These are phyloP conservation scores for Neonectria coccinea DNA, from an alignment of 2,329 filamentous ascomycete genomes.

Conservation along the genomic window DNA sequence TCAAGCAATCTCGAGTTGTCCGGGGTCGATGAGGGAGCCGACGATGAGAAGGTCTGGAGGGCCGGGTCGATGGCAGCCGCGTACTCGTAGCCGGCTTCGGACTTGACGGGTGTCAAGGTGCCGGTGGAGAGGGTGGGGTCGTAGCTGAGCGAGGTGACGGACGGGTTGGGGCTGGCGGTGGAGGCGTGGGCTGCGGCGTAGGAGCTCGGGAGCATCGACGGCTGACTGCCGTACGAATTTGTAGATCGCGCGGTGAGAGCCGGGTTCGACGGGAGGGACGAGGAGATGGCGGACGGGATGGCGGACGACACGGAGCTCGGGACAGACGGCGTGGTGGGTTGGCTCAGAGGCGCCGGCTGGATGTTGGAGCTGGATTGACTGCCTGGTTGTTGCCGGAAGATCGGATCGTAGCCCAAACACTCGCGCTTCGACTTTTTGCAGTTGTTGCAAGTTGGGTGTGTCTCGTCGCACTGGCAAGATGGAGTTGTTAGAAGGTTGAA, in stretches of 20 bases:
- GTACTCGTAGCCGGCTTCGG: slow-evolving; percentile 65
- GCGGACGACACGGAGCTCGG: slow-evolving; percentile 40
- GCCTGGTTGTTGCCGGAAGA: slow-evolving; percentile 80
- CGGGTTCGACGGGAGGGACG: slow-evolving; percentile 40
- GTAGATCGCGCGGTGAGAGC: slow-evolving; percentile 43
- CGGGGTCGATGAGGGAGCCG: slow-evolving; percentile 29
- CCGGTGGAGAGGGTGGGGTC: slow-evolving; percentile 50
- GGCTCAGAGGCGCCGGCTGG: slow-evolving; percentile 49
- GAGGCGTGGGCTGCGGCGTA: slow-evolving; percentile 54
- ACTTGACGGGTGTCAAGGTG: slow-evolving; percentile 50
- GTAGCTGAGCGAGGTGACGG: slow-evolving; percentile 48
- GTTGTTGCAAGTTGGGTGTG: slow-evolving; percentile 90
- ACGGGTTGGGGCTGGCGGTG: slow-evolving; percentile 49
- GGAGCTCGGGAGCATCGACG: slow-evolving; percentile 57
- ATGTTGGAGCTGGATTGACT: slow-evolving; percentile 77
- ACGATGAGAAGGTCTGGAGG: slow-evolving; percentile 60
- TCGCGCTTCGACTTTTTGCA: slow-evolving; percentile 91
- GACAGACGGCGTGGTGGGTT: slow-evolving; percentile 51
- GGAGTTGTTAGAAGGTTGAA: slow-evolving; percentile 43
- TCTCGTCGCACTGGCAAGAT: slow-evolving; percentile 83
- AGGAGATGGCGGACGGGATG: slow-evolving; percentile 39
- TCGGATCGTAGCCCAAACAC: slow-evolving; percentile 87
- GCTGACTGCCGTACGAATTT: slow-evolving; percentile 60
- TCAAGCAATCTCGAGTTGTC: slow-evolving; percentile 45
- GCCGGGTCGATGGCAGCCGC: slow-evolving; percentile 74